Conservation (phyloP, 768 basidiomycete genomes). For the Kondoa subrosea region DNA sequence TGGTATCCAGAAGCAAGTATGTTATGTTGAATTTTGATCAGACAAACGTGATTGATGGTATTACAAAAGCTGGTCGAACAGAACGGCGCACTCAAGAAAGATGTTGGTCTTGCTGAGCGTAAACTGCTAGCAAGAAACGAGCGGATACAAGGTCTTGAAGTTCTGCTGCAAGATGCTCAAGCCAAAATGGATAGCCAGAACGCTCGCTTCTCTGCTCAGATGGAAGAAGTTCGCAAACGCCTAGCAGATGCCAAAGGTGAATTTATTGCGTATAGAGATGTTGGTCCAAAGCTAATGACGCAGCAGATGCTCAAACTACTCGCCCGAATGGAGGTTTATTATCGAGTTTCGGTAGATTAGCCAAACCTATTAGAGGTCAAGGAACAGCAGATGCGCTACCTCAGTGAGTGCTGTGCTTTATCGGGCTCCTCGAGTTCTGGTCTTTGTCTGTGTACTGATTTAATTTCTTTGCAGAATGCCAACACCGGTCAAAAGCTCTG, state of each 20-base stretch:
- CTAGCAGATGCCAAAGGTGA: constrained; percentile 60
- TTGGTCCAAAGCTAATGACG: not conserved
- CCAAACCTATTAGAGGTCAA: constrained; percentile 86
- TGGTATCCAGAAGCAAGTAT: constrained; percentile 86
- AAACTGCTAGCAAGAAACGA: constrained; percentile 92
- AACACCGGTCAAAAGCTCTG: not conserved
- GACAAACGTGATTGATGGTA: constrained; percentile 6
- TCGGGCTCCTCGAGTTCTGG: too few species aligned
- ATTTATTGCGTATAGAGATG: not conserved
- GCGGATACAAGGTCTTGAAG: constrained; percentile 90
- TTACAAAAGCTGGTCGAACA: constrained; percentile 76
- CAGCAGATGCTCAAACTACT: not conserved
- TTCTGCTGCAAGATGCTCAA: constrained; percentile 80
- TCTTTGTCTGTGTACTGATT: not conserved
- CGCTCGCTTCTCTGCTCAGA: constrained; percentile 83
- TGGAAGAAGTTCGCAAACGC: constrained; percentile 79
- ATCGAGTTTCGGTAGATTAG: constrained; percentile 80
- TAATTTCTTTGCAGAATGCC: not conserved
- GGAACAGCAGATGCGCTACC: constrained; percentile 38
- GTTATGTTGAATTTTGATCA: not conserved
- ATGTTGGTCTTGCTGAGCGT: constrained; percentile 88
- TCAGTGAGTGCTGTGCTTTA: not conserved
- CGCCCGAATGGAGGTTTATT: constrained; percentile 42
- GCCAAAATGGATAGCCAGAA: constrained; percentile 80
- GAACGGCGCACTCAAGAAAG: constrained; percentile 91